Conservation (phyloP, 2,329 filamentous ascomycete genomes). For the Verticillium albo-atrum region DNA sequence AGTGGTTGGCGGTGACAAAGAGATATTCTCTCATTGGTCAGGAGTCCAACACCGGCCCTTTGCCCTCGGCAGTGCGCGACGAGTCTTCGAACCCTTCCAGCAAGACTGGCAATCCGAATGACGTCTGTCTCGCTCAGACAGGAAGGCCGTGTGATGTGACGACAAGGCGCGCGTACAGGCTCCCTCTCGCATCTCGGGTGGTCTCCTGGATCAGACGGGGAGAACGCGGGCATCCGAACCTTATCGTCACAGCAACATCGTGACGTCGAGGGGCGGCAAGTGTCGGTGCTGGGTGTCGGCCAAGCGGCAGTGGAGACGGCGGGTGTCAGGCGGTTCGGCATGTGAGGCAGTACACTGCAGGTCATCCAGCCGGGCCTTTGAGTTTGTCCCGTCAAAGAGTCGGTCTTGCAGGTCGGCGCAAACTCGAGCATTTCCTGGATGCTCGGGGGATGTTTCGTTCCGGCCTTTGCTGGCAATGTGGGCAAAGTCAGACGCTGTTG, state of each 20-base stretch:
- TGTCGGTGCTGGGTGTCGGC: not conserved
- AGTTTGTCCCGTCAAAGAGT: not conserved
- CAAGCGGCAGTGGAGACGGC: not conserved
- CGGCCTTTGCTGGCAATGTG: no score
- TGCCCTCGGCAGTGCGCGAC: not conserved
- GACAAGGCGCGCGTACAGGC: not conserved
- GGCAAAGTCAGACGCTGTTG: no score
- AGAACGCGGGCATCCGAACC: not conserved
- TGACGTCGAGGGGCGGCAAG: not conserved
- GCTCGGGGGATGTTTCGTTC: no score
- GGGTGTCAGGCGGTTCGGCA: not conserved
- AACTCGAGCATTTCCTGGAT: not conserved
- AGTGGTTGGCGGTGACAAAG: slow-evolving; percentile 14
- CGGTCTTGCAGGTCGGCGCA: not conserved
- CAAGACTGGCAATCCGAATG: not conserved
- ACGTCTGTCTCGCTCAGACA: not conserved
- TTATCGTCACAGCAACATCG: not conserved
- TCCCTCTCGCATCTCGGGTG: not conserved
- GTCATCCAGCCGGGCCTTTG: no score
- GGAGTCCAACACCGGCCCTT: not conserved
- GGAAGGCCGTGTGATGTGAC: not conserved
- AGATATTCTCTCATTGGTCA: slow-evolving; percentile 13
- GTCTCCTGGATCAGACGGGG: not conserved
- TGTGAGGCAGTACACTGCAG: not conserved
- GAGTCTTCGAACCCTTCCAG: not conserved